Evolutionary conservation across 352 stramenopile genomes (phyloP), one percentile per base, ranked within the genome.

Genomic region (Paralagenidium karlingii): DNA sequence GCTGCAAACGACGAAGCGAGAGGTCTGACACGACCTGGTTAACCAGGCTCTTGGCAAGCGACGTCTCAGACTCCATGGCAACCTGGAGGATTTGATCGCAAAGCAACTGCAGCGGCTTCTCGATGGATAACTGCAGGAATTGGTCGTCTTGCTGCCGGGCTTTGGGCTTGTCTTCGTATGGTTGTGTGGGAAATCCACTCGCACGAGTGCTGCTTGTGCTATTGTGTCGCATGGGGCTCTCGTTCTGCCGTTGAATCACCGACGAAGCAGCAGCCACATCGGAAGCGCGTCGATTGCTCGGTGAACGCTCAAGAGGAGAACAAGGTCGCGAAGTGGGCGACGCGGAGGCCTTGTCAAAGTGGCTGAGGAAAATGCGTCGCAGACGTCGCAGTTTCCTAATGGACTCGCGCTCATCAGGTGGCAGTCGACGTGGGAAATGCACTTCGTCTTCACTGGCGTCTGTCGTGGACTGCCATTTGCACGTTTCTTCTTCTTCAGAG

Each of bases 311-410:
- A n/a, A n/a, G n/a, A n/a, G n/a, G n/a, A n/a, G n/a, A n/a, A n/a
- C n/a, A n/a, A n/a, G n/a, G n/a, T n/a, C n/a, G n/a, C n/a, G n/a
- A n/a, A n/a, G n/a, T n/a, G n/a, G n/a, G n/a, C n/a, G n/a, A n/a
- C n/a, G n/a, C n/a, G n/a, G n/a, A n/a, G n/a, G n/a, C n/a, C n/a
- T n/a, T n/a, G n/a, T n/a, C n/a, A n/a, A n/a, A n/a, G n/a, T n/a
- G n/a, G 31, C 63, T 84, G 22, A 84, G 51, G 44, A 82, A 84
- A 40, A 84, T 84, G 34, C 69, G 69, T 9, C 69, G 60, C 27
- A 84, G 49, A 5, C 69, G 59, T 24, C 63, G 48, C 30, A 84
- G 59, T 24, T 78, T 79, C 15, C n/a, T n/a, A n/a, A n/a, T n/a
- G n/a, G n/a, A n/a, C n/a, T n/a, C n/a, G n/a, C n/a, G n/a, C n/a